Conservation (phyloP, 2,329 filamentous ascomycete species). For the Lachnellula arida region DNA sequence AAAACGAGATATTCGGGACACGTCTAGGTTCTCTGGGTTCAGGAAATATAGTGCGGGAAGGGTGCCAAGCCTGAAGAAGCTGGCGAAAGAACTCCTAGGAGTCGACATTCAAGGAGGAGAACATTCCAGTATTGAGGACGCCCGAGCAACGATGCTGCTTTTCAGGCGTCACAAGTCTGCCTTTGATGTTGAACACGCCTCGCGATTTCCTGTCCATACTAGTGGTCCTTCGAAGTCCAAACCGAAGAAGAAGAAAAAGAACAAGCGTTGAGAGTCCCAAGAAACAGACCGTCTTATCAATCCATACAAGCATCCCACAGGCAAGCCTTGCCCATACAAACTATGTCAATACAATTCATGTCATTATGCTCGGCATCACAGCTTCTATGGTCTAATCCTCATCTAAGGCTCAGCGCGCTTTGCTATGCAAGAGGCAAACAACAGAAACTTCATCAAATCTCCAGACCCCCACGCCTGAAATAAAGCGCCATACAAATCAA, state of each 20-base stretch:
- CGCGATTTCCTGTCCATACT: conserved; percentile 50
- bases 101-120: conserved; percentile 59
- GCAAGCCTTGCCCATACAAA: too few species aligned
- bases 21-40: conserved; percentile 71
- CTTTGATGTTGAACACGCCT: conserved; percentile 77
- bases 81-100: conserved; percentile 53
- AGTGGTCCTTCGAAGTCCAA: conserved; percentile 16
- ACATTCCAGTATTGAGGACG: conserved; percentile 72
- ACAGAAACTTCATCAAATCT: background rate
- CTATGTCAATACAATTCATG: background rate
- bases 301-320: too few species aligned
- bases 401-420: background rate
- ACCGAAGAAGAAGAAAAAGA: conserved; percentile 40
- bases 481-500: conserved; percentile 32
- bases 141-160: conserved; percentile 82
- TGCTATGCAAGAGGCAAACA: conserved; percentile 7
- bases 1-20: conserved; percentile 75
- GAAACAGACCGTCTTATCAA: too few species aligned
- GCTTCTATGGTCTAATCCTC: conserved; percentile 10
- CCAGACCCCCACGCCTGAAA: conserved; percentile 7
- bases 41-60: conserved; percentile 62
- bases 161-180: conserved; percentile 78
- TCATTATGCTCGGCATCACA: background rate
- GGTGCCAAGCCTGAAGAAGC: conserved; percentile 60
- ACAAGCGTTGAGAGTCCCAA: conserved; percentile 14